Evolutionary conservation across 2,329 filamentous ascomycete species (phyloP).

Genomic region (Alternaria atra): DNA sequence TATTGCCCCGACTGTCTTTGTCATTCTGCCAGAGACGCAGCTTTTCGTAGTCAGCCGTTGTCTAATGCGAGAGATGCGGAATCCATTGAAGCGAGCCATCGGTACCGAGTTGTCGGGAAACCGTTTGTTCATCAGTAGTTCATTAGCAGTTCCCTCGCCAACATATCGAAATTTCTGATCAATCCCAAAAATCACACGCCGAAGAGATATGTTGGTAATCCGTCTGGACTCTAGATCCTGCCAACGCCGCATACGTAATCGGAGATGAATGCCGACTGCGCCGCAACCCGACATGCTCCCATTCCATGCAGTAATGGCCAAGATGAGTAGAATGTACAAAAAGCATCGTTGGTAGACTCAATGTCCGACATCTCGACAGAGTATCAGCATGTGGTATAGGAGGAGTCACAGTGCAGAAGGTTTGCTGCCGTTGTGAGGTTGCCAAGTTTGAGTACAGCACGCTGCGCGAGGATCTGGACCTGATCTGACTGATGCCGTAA

Average conservation of each 20-base stretch:
- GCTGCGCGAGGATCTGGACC: slow-evolving; percentile 8
- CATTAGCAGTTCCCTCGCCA: slow-evolving; percentile 1
- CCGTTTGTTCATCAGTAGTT: slow-evolving; percentile 1
- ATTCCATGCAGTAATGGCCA: neutral
- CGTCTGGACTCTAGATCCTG: neutral
- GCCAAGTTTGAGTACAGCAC: slow-evolving; percentile 3
- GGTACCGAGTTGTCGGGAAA: slow-evolving; percentile 1
- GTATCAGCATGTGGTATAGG: neutral
- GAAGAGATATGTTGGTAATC: neutral
- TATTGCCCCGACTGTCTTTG: neutral
- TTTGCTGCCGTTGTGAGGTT: slow-evolving; percentile 7
- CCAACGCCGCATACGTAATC: slow-evolving; percentile 14
- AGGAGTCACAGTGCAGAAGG: neutral
- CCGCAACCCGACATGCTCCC: slow-evolving; percentile 15
- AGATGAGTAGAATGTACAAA: neutral
- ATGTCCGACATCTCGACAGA: neutral
- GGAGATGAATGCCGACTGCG: slow-evolving; percentile 7
- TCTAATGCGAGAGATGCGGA: slow-evolving; percentile 1
- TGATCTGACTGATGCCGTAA: slow-evolving; percentile 6
- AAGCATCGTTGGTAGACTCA: neutral
- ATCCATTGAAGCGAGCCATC: slow-evolving; percentile 4
- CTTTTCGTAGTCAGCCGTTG: neutral
- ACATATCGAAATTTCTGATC: neutral
- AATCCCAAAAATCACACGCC: slow-evolving; percentile 4
- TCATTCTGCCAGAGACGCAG: neutral